phyloP scores from a whole-genome alignment of 2,329 filamentous ascomycete genomes.

The Pyrenophora teres region DNA sequence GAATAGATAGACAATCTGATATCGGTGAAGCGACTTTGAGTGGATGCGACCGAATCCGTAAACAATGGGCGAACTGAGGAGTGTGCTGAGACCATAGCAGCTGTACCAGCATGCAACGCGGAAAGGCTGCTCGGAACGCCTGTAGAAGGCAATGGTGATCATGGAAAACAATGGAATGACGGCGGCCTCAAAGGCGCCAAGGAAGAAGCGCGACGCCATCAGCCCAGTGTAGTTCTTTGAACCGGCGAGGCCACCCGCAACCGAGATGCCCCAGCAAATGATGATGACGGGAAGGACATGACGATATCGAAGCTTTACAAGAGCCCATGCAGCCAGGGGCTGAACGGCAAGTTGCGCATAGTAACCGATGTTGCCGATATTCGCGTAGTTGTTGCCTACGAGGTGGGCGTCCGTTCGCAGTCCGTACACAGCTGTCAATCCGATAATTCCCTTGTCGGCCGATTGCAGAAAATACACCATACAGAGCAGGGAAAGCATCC shows the following conservation, averaged over 20 bases:
- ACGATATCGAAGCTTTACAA: constrained; percentile 51
- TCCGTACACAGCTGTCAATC: constrained; percentile 61
- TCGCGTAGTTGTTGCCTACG: constrained; percentile 53
- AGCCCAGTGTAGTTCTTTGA: constrained; percentile 27
- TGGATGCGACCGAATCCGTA: constrained; percentile 64
- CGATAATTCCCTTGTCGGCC: constrained; percentile 56
- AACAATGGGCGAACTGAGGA: constrained; percentile 64
- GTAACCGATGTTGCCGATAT: constrained; percentile 56
- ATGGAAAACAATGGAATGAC: constrained; percentile 33
- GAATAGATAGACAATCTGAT: constrained; percentile 62
- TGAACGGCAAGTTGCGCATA: constrained; percentile 58
- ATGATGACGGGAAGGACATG: constrained; percentile 30
- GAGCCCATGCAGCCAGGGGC: constrained; percentile 56
- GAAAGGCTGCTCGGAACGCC: constrained; percentile 29
- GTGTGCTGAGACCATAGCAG: constrained; percentile 65
- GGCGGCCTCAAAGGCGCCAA: constrained; percentile 34
- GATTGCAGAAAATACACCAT: constrained; percentile 34
- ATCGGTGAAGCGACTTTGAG: constrained; percentile 61
- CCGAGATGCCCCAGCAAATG: constrained; percentile 55
- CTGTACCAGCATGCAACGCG: constrained; percentile 63
- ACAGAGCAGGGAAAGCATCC: constrained; percentile 30
- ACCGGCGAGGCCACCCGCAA: constrained; percentile 30
- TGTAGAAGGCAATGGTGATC: constrained; percentile 33
- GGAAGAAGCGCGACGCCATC: constrained; percentile 28
- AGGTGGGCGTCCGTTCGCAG: constrained; percentile 45